phyloP scores from a whole-genome alignment of 352 stramenopile genomes.

The Plasmopara viticola region DNA sequence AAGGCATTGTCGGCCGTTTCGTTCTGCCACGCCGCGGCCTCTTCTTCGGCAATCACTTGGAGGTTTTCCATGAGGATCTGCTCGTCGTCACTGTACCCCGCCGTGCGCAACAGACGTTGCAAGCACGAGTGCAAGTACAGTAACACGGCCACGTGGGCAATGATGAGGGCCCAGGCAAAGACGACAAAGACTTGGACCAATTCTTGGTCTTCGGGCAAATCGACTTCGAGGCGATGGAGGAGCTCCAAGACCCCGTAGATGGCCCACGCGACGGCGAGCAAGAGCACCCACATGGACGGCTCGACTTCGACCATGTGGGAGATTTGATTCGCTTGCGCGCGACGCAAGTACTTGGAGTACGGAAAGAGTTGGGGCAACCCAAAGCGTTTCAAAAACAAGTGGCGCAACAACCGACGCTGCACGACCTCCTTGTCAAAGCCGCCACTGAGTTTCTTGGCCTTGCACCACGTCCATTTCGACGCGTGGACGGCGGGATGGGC shows the following conservation, averaged over 20 bases:
- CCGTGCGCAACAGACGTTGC: constrained; percentile 24
- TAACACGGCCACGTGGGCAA: constrained; percentile 27
- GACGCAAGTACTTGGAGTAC: constrained; percentile 70
- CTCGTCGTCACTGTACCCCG: constrained; percentile 23
- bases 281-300: constrained; percentile 55
- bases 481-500: neutral
- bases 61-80: constrained; percentile 9
- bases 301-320: constrained; percentile 76
- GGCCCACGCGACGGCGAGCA: constrained; percentile 39
- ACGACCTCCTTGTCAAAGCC: constrained; percentile 16
- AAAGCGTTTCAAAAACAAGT: constrained; percentile 40
- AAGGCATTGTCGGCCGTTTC: constrained; percentile 19
- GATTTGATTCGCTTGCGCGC: constrained; percentile 72
- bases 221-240: constrained; percentile 7
- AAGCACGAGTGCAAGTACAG: constrained; percentile 37
- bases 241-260: constrained; percentile 22
- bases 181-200: constrained; percentile 31
- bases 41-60: constrained; percentile 15
- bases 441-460: neutral
- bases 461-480: constrained; percentile 6
- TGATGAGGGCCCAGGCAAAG: constrained; percentile 30
- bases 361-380: constrained; percentile 47
- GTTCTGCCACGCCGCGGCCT: constrained; percentile 10
- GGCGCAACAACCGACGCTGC: constrained; percentile 33
- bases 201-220: constrained; percentile 21